Evolutionary conservation across 1,284 basidiomycete genomes (phyloP).

Genomic region (Coniferiporia sulphurascens): DNA sequence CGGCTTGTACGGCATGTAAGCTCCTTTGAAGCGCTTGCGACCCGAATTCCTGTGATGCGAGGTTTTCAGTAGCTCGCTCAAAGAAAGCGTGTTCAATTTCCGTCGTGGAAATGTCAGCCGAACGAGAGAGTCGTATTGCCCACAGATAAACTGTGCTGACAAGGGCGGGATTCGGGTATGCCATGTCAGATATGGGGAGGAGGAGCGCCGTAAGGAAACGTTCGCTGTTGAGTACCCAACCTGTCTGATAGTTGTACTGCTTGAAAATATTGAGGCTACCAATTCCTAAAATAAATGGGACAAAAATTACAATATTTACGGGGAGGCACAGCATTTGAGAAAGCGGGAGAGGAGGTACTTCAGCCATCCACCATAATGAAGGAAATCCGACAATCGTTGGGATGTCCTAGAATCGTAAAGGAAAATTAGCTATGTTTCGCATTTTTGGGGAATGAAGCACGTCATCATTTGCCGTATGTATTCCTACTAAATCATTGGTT

Average conservation of each 20-base stretch:
- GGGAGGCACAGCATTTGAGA: neutral
- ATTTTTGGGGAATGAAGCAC: too few species aligned
- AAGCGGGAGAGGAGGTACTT: neutral
- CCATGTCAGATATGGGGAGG: neutral
- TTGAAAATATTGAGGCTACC: conserved; percentile 7
- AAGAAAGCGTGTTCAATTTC: conserved; percentile 8
- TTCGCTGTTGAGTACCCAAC: neutral
- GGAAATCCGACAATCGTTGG: too few species aligned
- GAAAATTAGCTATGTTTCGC: too few species aligned
- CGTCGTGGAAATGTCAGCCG: neutral
- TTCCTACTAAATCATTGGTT: too few species aligned
- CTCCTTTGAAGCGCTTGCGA: neutral
- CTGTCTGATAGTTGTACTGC: conserved; percentile 2
- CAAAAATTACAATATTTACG: neutral
- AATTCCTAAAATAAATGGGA: neutral
- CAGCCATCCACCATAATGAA: too few species aligned
- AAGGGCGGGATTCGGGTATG: conserved; percentile 11
- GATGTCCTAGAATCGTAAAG: too few species aligned
- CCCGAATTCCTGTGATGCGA: conserved; percentile 1
- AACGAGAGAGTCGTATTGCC: conserved; percentile 9
- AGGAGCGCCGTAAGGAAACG: neutral
- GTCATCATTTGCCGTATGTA: too few species aligned
- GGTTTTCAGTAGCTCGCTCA: neutral
- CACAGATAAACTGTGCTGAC: conserved; percentile 14
- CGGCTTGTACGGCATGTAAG: conserved; percentile 14